Conservation (phyloP, 345 rosid genomes). For the Draba incana region DNA sequence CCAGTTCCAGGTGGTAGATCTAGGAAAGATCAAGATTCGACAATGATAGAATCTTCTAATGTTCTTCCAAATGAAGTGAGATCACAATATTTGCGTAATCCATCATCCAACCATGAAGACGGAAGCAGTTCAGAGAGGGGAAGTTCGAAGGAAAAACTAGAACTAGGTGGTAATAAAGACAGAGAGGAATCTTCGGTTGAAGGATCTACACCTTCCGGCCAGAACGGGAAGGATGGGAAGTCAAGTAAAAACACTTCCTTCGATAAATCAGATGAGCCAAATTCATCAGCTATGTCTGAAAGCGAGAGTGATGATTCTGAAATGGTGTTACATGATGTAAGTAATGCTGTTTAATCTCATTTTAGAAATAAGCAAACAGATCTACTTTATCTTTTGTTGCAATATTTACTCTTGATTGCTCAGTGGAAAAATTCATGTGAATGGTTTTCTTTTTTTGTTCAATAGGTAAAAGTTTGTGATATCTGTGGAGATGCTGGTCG, state of each 20-base stretch:
- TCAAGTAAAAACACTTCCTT: conserved; percentile 43
- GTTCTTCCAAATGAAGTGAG: conserved; percentile 33
- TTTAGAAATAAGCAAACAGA: neutral
- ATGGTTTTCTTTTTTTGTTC: conserved; percentile 29
- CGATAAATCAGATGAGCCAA: conserved; percentile 47
- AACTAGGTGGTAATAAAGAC: conserved; percentile 41
- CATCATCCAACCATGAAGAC: conserved; percentile 30
- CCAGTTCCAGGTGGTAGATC: conserved; percentile 48
- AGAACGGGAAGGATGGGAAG: conserved; percentile 49
- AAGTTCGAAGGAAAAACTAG: conserved; percentile 42
- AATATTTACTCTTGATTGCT: neutral
- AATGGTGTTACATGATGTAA: conserved; percentile 86
- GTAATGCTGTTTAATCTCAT: conserved; percentile 43
- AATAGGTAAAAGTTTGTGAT: conserved; percentile 98
- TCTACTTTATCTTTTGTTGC: conserved; percentile 12
- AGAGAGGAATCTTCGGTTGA: conserved; percentile 39
- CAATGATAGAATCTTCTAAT: conserved; percentile 37
- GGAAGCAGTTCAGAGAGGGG: conserved; percentile 26
- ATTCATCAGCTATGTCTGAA: conserved; percentile 48
- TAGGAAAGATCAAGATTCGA: conserved; percentile 45
- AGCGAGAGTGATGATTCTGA: conserved; percentile 82
- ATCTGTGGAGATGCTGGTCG: conserved; percentile 99
- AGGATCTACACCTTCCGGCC: conserved; percentile 40
- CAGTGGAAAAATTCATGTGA: neutral
- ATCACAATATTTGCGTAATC: conserved; percentile 32